phyloP scores from a whole-genome alignment of 805 yeast species.

The Saccharomycopsis capsularis region DNA sequence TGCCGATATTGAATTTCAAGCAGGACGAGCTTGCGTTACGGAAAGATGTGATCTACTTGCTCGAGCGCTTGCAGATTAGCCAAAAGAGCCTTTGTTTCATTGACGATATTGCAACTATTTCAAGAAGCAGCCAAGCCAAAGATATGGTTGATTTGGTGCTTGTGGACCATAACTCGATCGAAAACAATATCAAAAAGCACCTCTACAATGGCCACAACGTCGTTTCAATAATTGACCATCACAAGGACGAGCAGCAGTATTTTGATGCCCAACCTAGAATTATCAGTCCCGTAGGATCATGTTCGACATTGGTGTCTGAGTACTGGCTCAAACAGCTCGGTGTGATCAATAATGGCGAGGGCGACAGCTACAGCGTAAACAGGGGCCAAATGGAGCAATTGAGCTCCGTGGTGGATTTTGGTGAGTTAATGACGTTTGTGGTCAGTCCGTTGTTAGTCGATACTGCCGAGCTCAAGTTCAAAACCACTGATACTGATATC shows the following conservation, averaged over 20 bases:
- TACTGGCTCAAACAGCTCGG: constrained; percentile 39
- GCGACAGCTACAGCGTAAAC: constrained; percentile 18
- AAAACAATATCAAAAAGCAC: constrained; percentile 35
- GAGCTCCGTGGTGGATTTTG: constrained; percentile 1
- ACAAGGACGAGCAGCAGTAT: constrained; percentile 57
- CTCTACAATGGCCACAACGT: constrained; percentile 32
- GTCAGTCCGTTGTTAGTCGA: constrained; percentile 71
- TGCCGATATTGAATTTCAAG: constrained; percentile 77
- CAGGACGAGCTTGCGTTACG: constrained; percentile 58
- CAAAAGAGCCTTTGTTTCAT: constrained; percentile 48
- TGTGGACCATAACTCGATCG: constrained; percentile 80
- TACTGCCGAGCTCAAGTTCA: constrained; percentile 58
- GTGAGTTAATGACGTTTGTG: constrained; percentile 40
- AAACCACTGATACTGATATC: constrained; percentile 56
- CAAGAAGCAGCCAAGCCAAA: neutral
- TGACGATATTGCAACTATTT: constrained; percentile 48
- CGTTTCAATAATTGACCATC: constrained; percentile 77
- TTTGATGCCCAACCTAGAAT: constrained; percentile 52
- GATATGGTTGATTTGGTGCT: constrained; percentile 40
- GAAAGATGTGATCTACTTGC: constrained; percentile 57
- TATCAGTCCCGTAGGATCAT: constrained; percentile 63
- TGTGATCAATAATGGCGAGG: constrained; percentile 13
- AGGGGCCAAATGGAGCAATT: constrained; percentile 1
- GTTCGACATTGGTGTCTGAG: constrained; percentile 65
- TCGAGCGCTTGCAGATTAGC: constrained; percentile 41